These are phyloP conservation scores for Jatropha multifida DNA, from an alignment of 441 rosid genomes.

Conservation along the genomic window DNA sequence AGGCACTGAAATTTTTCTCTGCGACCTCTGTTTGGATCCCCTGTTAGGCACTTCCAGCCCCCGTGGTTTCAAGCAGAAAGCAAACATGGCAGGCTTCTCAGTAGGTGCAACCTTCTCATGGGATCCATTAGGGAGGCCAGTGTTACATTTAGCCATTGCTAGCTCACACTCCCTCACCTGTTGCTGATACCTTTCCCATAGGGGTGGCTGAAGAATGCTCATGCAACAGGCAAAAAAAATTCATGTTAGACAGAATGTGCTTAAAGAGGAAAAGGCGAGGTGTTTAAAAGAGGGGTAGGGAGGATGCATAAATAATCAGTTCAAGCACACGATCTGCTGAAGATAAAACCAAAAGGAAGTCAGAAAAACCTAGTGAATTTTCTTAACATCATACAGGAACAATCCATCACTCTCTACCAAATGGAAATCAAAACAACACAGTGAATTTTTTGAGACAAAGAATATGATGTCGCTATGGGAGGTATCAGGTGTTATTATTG, in stretches of 20 bases:
- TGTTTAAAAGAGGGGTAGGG: too few relatives aligned
- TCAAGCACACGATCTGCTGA: too few relatives aligned
- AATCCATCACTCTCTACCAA: too few relatives aligned
- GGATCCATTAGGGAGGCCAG: conserved; percentile 41
- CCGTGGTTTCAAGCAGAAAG: conserved; percentile 95
- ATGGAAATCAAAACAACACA: too few relatives aligned
- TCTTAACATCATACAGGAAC: too few relatives aligned
- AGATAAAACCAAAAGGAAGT: background rate
- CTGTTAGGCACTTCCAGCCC: conserved; percentile 89
- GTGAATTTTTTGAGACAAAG: background rate
- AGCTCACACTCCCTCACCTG: conserved; percentile 81
- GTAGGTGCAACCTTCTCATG: conserved; percentile 43
- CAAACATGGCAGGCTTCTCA: conserved; percentile 93
- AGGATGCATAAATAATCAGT: too few relatives aligned
- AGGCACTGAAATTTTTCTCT: conserved; percentile 61
- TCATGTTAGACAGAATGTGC: background rate
- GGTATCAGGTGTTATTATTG: background rate
- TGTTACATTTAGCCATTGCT: conserved; percentile 46
- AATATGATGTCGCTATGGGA: background rate
- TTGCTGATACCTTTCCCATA: conserved; percentile 86
- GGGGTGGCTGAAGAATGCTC: conserved; percentile 63
- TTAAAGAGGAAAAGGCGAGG: too few relatives aligned
- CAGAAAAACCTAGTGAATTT: background rate
- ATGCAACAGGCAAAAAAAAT: background rate
- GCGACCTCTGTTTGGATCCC: conserved; percentile 90